Evolutionary conservation across 2,329 filamentous ascomycete genomes (phyloP).

Genomic region (Epicoccum nigrum): DNA sequence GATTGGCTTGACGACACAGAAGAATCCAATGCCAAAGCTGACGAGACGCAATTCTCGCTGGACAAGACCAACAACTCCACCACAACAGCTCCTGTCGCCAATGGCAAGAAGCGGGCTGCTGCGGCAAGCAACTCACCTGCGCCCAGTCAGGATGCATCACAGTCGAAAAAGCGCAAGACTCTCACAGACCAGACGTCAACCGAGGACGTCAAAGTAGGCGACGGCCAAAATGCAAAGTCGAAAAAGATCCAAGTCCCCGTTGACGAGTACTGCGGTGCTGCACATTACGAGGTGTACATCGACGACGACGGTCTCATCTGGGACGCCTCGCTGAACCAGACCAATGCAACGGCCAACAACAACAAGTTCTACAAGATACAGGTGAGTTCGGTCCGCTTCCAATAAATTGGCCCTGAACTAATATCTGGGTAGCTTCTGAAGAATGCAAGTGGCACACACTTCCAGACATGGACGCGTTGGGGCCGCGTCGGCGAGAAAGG

Average conservation of each 20-base stretch:
- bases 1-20: slow-evolving; percentile 69
- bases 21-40: slow-evolving; percentile 47
- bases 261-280: slow-evolving; percentile 52
- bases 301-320: slow-evolving; percentile 71
- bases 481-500: slow-evolving; percentile 71
- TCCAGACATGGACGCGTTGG: slow-evolving; percentile 77
- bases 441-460: slow-evolving; percentile 46
- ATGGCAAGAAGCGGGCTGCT: slow-evolving; percentile 44
- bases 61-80: slow-evolving; percentile 7
- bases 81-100: slow-evolving; percentile 15
- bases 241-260: slow-evolving; percentile 53
- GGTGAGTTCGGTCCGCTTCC: slow-evolving; percentile 44
- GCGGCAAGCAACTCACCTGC: slow-evolving; percentile 15
- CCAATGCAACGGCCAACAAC: slow-evolving; percentile 72
- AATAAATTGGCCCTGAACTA: background rate
- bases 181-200: slow-evolving; percentile 24
- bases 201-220: slow-evolving; percentile 45
- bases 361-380: slow-evolving; percentile 86
- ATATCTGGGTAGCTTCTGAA: slow-evolving; percentile 34
- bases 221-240: slow-evolving; percentile 53
- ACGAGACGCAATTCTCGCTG: slow-evolving; percentile 50
- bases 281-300: slow-evolving; percentile 64
- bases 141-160: slow-evolving; percentile 16
- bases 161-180: slow-evolving; percentile 33
- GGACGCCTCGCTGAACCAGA: slow-evolving; percentile 81